Base-by-base conservation (phyloP, 805 yeast genomes). In the Yamadazyma insecticola region DNA sequence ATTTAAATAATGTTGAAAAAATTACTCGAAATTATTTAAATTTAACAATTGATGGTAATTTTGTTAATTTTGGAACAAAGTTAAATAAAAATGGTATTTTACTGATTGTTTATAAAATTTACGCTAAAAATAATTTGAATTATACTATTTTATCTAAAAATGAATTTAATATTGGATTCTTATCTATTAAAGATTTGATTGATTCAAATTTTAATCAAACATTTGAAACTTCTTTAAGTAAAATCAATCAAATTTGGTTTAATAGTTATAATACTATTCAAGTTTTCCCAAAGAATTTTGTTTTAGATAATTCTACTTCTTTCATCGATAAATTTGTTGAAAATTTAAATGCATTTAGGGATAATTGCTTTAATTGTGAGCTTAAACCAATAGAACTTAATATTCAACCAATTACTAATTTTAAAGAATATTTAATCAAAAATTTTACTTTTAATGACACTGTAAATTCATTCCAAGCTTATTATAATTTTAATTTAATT, bases 51-150 rank as follows among this genome's bases (percentile, higher is more conserved):
- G 64, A 53, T 21, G 65, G 63, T 2, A 41, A 43, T 16, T 47
- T 58, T 16, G 38, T 53, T 7, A 50, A 47, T 22, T 53, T 48
- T 23, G 61, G 57, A 3, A 42, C 43, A 13, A 43, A 43, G 9
- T 26, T 45, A 13, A 36, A 39, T 13, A 24, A 30, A 7, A 42
- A 40, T 27, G 55, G 54, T 4, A 28, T 56, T 4, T 14, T 52
- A 10, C 35, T 53, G 5, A 24, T 59, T 2, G 44, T 47, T 3
- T 55, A 51, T 33, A 51, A 51, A 28, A 33, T 51, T 4, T 34
- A 41, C 4, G 60, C 64, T 6, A 53, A 47, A 19, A 47, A 52
- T 30, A 47, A 45, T 7, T 32, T 58, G 6, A 48, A 48, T 32
- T 58, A 60, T 35, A 43, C 45, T 11, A 53, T 50, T 22, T 30